Evolutionary conservation across 768 basidiomycete genomes (phyloP).

Genomic region (Ramaria sp.): DNA sequence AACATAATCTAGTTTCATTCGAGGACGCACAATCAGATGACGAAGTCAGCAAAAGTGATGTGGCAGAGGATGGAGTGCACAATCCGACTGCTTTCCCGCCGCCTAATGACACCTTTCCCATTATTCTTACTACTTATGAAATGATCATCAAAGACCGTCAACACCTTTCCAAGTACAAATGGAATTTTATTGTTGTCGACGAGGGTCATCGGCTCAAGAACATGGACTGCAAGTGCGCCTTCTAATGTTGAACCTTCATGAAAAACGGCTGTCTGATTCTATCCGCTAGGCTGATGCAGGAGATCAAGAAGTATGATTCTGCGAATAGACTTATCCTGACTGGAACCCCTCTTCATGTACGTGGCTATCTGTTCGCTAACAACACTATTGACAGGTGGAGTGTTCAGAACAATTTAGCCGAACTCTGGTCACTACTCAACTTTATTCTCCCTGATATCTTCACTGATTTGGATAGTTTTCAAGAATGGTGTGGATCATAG

Average conservation of each 20-base stretch:
- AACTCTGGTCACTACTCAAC: slow-evolving; percentile 91
- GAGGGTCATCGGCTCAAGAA: slow-evolving; percentile 96
- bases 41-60: neutral
- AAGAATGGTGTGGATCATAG: slow-evolving; percentile 57
- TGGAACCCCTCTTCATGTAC: slow-evolving; percentile 89
- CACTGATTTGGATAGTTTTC: slow-evolving; percentile 78
- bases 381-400: slow-evolving; percentile 1
- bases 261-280: neutral
- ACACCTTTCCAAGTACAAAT: slow-evolving; percentile 53
- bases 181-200: slow-evolving; percentile 93
- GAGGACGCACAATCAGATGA: slow-evolving; percentile 21
- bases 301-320: slow-evolving; percentile 78
- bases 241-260: neutral
- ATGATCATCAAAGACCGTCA: slow-evolving; percentile 78
- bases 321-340: slow-evolving; percentile 90
- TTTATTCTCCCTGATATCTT: slow-evolving; percentile 95
- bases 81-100: neutral
- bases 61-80: neutral
- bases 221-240: slow-evolving; percentile 59
- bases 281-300: slow-evolving; percentile 50
- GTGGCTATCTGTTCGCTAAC: neutral
- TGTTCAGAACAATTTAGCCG: slow-evolving; percentile 81
- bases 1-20: neutral
- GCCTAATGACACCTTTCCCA: slow-evolving; percentile 13
- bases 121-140: slow-evolving; percentile 76